These are phyloP conservation scores for Amaranthus palmeri DNA, from an alignment of 148 eudicot genomes.

Conservation along the genomic window DNA sequence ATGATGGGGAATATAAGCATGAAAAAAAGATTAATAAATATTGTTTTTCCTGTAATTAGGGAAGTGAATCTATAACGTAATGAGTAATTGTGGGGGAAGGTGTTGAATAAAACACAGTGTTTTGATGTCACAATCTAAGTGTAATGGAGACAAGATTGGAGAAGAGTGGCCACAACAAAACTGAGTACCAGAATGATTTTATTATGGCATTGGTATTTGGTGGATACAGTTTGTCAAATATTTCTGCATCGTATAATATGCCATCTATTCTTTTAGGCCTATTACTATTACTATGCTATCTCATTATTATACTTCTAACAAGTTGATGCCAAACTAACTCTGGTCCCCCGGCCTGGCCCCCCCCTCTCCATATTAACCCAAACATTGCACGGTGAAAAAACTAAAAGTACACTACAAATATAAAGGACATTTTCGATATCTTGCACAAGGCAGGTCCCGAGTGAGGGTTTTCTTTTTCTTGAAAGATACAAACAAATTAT, in stretches of 20 bases:
- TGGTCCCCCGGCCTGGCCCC: not conserved
- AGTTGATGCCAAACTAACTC: constrained; percentile 11
- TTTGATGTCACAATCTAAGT: not conserved
- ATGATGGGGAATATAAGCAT: no score
- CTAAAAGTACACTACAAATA: no score
- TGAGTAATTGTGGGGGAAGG: no score
- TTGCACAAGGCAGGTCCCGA: no score
- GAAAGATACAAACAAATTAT: no score
- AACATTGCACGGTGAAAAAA: no score
- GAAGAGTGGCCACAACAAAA: constrained; percentile 19
- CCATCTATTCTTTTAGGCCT: not conserved
- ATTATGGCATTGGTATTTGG: not conserved
- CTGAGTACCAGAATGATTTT: constrained; percentile 2
- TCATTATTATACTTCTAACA: constrained; percentile 11
- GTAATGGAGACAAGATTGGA: constrained; percentile 4
- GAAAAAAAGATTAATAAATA: no score
- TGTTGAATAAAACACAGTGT: not conserved
- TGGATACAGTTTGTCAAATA: constrained; percentile 10
- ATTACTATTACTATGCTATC: not conserved
- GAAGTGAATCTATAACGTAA: no score
- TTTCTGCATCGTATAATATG: not conserved
- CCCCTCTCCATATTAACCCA: no score
- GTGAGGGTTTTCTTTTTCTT: no score
- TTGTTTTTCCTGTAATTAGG: no score
- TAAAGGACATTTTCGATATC: no score